Base-by-base conservation (phyloP, 805 yeast genomes). In the Komagataella mondaviorum region DNA sequence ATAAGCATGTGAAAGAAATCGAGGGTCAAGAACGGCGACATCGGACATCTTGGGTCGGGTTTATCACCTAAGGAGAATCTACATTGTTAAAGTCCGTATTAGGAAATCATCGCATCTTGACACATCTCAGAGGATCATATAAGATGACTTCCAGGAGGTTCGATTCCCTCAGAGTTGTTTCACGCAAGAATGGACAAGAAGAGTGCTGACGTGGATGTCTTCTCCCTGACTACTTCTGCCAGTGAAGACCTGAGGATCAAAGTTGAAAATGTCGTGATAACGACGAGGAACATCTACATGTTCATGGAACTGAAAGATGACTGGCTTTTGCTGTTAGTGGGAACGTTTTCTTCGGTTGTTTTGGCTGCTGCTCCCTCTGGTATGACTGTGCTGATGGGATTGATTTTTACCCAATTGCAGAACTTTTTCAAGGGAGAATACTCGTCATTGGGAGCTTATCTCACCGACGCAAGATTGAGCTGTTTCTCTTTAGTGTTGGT, bases 341-440 rank as follows among this genome's bases (percentile, higher is more conserved):
- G 60, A 4, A 1, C 56, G 0, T 0, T 56, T 3, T 49, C 60
- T 1, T 74, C 85, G 14, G 55, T 71, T 8, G 55, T 73, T 1
- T 69, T 80, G 16, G 79, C 89, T 0, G 60, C 77, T 2, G 76
- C 77, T 0, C 78, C 87, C 0, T 81, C 88, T 0, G 71, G 76
- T 2, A 74, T 78, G 17, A 76, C 95, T 0, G 71, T 86, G 3
- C 58, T 89, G 12, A 76, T 83, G 54, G 93, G 95, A 3, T 65
- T 75, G 51, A 71, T 85, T 0, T 86, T 90, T 57, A 64, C 69
- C 24, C 63, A 68, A 1, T 60, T 81, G 3, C 59, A 74, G 0
- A 54, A 57, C 1, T 66, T 63, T 30, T 30, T 30, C 5, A 30
- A 17, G 1, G 75, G 75, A 0, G 52, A 60, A 2, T 66, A 69